These are phyloP conservation scores for Penicillium aurantiogriseum DNA, from an alignment of 2,329 filamentous ascomycete genomes.

Conservation along the genomic window DNA sequence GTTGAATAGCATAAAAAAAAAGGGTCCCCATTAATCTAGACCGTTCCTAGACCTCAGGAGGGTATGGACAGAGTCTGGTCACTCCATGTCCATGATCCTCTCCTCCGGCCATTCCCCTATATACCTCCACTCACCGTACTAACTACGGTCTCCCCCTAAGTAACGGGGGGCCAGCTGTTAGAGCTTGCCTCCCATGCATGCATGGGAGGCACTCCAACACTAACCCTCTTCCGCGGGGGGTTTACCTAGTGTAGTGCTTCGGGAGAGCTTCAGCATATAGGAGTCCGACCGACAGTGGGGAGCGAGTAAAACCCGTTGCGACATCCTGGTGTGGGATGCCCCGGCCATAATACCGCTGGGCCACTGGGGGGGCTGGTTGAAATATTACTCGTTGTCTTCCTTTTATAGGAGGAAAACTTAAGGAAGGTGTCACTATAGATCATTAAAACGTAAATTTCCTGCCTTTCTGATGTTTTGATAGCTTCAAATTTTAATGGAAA, in stretches of 20 bases:
- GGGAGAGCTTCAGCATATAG: background rate
- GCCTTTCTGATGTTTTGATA: fast-evolving
- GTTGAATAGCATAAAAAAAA: background rate
- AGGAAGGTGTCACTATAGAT: background rate
- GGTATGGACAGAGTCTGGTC: background rate
- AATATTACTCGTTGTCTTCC: background rate
- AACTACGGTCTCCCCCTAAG: background rate
- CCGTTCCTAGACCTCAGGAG: background rate
- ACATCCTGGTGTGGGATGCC: background rate
- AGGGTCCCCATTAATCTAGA: background rate
- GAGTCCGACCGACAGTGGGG: background rate
- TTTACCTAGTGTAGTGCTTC: background rate
- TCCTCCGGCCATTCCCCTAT: background rate
- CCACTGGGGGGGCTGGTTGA: background rate
- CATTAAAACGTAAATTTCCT: background rate
- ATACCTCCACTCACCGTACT: background rate
- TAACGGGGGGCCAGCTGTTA: background rate
- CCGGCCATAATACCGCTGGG: background rate
- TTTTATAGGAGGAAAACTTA: background rate
- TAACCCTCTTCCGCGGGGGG: background rate
- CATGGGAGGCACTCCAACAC: no score
- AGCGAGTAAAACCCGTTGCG: background rate
- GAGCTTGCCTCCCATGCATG: no score
- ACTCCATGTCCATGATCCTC: background rate
- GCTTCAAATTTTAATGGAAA: no score